Evolutionary conservation across 345 rosid species (phyloP).

Genomic region (Citrus mangshanensis): DNA sequence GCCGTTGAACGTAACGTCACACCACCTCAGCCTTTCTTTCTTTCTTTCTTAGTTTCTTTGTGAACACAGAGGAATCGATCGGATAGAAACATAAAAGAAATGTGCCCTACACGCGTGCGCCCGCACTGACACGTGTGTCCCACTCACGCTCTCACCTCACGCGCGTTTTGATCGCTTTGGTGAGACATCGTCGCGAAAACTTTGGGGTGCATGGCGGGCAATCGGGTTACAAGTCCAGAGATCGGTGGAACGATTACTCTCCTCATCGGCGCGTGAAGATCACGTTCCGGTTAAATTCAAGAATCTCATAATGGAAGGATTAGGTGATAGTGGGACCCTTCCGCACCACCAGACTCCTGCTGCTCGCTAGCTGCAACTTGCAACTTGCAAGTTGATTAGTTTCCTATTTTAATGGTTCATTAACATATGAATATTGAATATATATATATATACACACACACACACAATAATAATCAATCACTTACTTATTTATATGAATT

Average conservation of each 20-base stretch:
- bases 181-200: conserved; percentile 22
- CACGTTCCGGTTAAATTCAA: background rate
- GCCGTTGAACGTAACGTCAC: conserved; percentile 12
- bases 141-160: background rate
- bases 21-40: background rate
- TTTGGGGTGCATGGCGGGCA: conserved; percentile 14
- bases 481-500: too few species aligned
- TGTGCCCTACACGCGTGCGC: conserved; percentile 5
- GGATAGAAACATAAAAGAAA: too few species aligned
- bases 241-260: background rate
- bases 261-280: background rate
- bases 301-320: background rate
- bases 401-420: too few species aligned
- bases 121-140: conserved; percentile 5
- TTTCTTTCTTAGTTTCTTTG: background rate
- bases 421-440: too few species aligned
- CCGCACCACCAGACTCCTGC: too few species aligned
- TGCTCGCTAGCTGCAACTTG: too few species aligned
- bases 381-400: too few species aligned
- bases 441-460: too few species aligned
- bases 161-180: conserved; percentile 4
- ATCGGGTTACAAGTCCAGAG: background rate
- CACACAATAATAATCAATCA: too few species aligned
- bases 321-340: background rate
- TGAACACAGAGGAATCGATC: background rate